A percentile compares a stretch with the other conserved stretches of the same genome.
Evolutionary conservation across 1,139 yeast species (phyloP).

Genomic region (Saccharomyces pastorianus): DNA sequence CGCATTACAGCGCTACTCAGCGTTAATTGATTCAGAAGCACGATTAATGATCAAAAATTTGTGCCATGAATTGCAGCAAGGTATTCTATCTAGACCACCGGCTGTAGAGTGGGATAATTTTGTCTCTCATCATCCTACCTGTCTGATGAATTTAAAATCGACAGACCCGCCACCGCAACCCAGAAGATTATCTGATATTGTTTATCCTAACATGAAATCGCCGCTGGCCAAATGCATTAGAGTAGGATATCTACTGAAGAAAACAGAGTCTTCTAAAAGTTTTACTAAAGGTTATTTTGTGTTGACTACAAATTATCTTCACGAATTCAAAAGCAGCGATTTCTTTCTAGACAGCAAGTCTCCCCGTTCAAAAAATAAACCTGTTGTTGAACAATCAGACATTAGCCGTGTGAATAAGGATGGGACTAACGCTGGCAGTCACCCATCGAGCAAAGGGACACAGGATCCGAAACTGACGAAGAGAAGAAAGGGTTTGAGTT

Average conservation of each 20-base stretch:
- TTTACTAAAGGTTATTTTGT: constrained; percentile 61
- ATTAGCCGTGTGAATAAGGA: neutral
- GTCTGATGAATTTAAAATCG: constrained; percentile 35
- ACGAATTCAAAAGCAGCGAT: constrained; percentile 59
- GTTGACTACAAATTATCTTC: constrained; percentile 57
- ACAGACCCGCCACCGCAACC: constrained; percentile 40
- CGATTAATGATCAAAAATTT: constrained; percentile 47
- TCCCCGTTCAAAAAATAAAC: constrained; percentile 2
- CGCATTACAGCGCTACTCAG: constrained; percentile 46
- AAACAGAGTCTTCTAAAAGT: constrained; percentile 53
- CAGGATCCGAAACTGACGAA: neutral
- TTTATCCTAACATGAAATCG: constrained; percentile 45
- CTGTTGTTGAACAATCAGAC: constrained; percentile 3
- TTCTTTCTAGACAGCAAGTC: constrained; percentile 41
- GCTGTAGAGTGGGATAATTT: constrained; percentile 69
- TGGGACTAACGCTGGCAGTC: neutral
- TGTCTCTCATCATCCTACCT: constrained; percentile 43
- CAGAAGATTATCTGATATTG: constrained; percentile 41
- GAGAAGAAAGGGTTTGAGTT: neutral
- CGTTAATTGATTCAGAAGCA: constrained; percentile 49
- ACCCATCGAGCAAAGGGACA: neutral
- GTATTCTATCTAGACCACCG: constrained; percentile 52
- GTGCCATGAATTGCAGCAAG: constrained; percentile 52
- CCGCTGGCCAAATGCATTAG: constrained; percentile 43
- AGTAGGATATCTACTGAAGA: constrained; percentile 48